phyloP scores from a whole-genome alignment of 2,329 filamentous ascomycete genomes.

The Trichoderma oligosporum region DNA sequence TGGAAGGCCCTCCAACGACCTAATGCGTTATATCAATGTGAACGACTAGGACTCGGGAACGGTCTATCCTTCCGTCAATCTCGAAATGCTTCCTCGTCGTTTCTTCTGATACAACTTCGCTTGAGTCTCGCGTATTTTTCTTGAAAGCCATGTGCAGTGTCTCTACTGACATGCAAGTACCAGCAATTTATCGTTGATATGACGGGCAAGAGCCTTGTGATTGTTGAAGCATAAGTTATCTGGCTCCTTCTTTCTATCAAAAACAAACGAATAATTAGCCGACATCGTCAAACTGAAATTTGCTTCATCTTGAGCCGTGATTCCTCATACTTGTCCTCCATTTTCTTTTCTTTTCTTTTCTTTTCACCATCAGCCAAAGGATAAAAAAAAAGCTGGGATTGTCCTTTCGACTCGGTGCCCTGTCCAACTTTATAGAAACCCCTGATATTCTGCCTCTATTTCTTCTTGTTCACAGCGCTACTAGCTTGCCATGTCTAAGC shows the following conservation, averaged over 20 bases:
- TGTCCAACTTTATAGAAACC: background rate
- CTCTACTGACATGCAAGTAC: background rate
- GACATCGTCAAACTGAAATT: background rate
- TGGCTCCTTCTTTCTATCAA: background rate
- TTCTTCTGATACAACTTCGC: background rate
- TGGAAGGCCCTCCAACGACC: no score
- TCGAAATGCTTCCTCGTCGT: background rate
- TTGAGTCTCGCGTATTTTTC: background rate
- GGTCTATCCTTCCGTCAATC: background rate
- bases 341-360: background rate
- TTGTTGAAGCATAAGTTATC: background rate
- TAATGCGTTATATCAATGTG: no score
- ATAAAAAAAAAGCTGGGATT: background rate
- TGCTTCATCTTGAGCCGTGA: background rate
- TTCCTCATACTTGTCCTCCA: background rate
- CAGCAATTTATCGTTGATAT: background rate
- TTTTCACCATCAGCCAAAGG: background rate
- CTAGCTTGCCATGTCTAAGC: conserved; percentile 18
- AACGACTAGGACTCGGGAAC: no score
- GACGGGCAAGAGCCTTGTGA: background rate
- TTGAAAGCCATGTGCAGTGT: background rate
- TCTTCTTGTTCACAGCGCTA: background rate
- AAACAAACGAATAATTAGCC: background rate
- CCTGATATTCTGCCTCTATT: background rate
- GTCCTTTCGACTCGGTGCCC: background rate